Percentiles rank a stretch among this genome's conserved stretches.
Evolutionary conservation across 306 rosid genomes (phyloP).

Genomic region (Sesbania bispinosa): DNA sequence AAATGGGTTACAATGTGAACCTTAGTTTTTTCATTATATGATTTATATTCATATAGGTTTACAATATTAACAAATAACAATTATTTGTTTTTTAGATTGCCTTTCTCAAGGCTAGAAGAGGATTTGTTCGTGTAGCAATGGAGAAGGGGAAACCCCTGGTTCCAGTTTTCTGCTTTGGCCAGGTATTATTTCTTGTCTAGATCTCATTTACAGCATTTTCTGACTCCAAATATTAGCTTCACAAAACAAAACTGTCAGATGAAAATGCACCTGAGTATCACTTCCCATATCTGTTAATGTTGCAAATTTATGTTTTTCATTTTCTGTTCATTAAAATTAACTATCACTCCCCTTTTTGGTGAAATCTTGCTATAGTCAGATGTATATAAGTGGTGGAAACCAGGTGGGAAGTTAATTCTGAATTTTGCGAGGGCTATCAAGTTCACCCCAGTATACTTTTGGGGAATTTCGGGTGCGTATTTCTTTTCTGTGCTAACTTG

Average conservation of each 20-base stretch:
- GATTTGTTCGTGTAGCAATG: conserved; percentile 90
- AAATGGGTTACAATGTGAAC: background rate
- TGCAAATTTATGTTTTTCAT: background rate
- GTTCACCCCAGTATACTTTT: conserved; percentile 78
- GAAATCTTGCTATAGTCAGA: conserved; percentile 52
- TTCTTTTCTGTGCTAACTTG: background rate
- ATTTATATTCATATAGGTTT: background rate
- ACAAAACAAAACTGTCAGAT: no score
- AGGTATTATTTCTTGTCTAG: conserved; percentile 43
- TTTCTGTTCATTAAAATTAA: conserved; percentile 14
- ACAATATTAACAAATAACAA: conserved; percentile 9
- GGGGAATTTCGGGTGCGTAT: conserved; percentile 91
- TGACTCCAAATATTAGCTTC: background rate
- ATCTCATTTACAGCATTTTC: conserved; percentile 19
- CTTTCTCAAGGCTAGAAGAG: conserved; percentile 81
- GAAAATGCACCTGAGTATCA: no score
- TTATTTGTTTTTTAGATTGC: conserved; percentile 47
- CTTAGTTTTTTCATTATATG: background rate
- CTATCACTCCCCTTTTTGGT: conserved; percentile 8
- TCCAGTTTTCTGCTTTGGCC: conserved; percentile 97
- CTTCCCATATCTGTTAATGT: background rate
- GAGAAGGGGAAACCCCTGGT: conserved; percentile 74
- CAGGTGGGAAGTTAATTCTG: conserved; percentile 68
- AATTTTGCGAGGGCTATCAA: conserved; percentile 74
- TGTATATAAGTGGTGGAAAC: conserved; percentile 92